Evolutionary conservation across 495 filamentous ascomycete genomes (phyloP), one percentile per base, ranked within the genome.

Genomic region (Aspergillus steynii): DNA sequence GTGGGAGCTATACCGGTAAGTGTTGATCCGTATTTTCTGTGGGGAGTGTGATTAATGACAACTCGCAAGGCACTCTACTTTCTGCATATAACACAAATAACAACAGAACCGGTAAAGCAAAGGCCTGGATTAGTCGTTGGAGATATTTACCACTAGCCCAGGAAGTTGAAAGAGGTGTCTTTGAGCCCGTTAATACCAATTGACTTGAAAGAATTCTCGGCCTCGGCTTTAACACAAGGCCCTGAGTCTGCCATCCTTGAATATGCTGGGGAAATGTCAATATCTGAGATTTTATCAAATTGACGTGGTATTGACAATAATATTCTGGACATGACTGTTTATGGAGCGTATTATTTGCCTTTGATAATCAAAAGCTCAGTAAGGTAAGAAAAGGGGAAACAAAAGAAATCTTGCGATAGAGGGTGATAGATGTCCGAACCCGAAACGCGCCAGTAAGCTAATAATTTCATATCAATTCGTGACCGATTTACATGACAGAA

Each of bases 401-500:
- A 26, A 29, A 27, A 46, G 5, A 46, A 47, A 58, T 32, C 3
- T 25, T n/a, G 9, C 10, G 27, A 56, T 4, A 0, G 25, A 25
- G 10, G 31, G 14, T 50, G 8, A 47, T 28, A 34, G n/a, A 28
- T 28, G 10, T 15, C 25, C 25, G 14, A 51, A 29, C 8, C 50
- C 50, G 12, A 51, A 28, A 51, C 0, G 50, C 54, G 32, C 54
- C 32, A 56, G 12, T 32, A 55, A 28, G 10, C 10, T 2, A 31
- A 42, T 42, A 12, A 42, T 42, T 15, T 10, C 37, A 42, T 42
- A 42, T 14, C 37, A 42, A 15, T 42, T 50, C 48, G 48, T 27
- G 27, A 27, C 10, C 3, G 51, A 14, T 55, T 77, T 73, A 86
- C 84, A 86, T 86, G 5, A 84, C 61, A 20, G 37, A 50, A 63